Base-by-base conservation (phyloP, 345 rosid species). In the Geranium rotundifolium region DNA sequence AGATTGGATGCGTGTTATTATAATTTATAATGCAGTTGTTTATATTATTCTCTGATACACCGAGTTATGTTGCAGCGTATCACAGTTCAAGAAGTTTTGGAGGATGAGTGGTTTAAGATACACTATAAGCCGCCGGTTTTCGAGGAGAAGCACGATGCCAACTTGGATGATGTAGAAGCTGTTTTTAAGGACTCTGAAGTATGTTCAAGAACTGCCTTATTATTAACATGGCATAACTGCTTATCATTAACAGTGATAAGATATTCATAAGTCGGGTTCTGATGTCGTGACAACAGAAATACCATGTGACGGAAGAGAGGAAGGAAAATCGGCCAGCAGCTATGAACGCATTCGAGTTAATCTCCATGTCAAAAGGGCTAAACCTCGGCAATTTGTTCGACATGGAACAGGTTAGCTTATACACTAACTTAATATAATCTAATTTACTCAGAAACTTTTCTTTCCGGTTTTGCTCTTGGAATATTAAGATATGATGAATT, bases 101-200 rank as follows among this genome's bases (percentile, higher is more conserved):
- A 82, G 76, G 85, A 90, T 73, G 83, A 77, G 69, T 93, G 99
- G 99, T 93, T 93, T 67, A 88, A 85, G 73, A 88, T 82, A 81
- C 86, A 62, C 75, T 90, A 90, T 63, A 83, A 85, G 77, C 84
- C 89, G 37, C 87, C 99, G 3, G 80, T 90, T 29, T 93, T 90
- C 57, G 84, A 83, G 64, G 99, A 93, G 79, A 85, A 81, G 60
- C 79, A 81, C 61, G 75, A 82, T 62, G 69, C 89, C 30, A 87
- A 75, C 75, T 73, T 85, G 81, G 96, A 90, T 65, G 96, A 93
- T 60, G 82, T 93, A 23, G 95, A 90, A 69, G 96, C 99, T 62
- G 95, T 93, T 73, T 93, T 93, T 49, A 83, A 85, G 80, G 97
- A 93, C 74, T 82, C 92, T 12, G 90, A 84, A 74, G 99, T 89